Evolutionary conservation across 352 stramenopile genomes (phyloP).

Genomic region (Phytophthora lateralis): DNA sequence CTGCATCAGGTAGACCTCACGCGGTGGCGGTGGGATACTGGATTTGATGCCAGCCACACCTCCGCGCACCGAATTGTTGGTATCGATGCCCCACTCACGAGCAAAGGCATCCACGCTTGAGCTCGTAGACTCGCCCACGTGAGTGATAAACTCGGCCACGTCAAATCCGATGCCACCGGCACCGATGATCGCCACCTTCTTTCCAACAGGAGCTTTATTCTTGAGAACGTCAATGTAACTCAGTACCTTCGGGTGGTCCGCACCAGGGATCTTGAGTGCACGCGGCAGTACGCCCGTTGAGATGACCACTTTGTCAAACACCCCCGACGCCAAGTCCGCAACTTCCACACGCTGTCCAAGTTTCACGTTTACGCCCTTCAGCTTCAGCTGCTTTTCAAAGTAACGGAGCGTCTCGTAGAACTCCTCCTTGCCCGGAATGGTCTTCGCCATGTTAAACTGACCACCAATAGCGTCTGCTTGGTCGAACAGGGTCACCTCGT

Average conservation of each 20-base stretch:
- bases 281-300: constrained; percentile 95
- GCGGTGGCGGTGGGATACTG: constrained; percentile 43
- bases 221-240: constrained; percentile 97
- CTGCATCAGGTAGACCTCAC: constrained; percentile 95
- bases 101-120: constrained; percentile 88
- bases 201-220: constrained; percentile 87
- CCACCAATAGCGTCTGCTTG: constrained; percentile 85
- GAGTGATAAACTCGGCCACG: constrained; percentile 94
- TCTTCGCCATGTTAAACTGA: constrained; percentile 98
- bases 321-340: constrained; percentile 50
- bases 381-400: constrained; percentile 91
- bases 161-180: constrained; percentile 99
- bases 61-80: constrained; percentile 76
- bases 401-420: constrained; percentile 97
- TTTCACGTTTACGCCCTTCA: constrained; percentile 84
- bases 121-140: constrained; percentile 72
- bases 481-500: constrained; percentile 96
- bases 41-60: constrained; percentile 73
- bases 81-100: constrained; percentile 95
- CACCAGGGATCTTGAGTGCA: constrained; percentile 86
- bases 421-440: constrained; percentile 97
- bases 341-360: constrained; percentile 61
- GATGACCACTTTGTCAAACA: constrained; percentile 94
- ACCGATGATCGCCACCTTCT: constrained; percentile 95
- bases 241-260: constrained; percentile 90